Conservation (phyloP, 1,284 basidiomycete genomes). For the Gymnopus androsaceus region DNA sequence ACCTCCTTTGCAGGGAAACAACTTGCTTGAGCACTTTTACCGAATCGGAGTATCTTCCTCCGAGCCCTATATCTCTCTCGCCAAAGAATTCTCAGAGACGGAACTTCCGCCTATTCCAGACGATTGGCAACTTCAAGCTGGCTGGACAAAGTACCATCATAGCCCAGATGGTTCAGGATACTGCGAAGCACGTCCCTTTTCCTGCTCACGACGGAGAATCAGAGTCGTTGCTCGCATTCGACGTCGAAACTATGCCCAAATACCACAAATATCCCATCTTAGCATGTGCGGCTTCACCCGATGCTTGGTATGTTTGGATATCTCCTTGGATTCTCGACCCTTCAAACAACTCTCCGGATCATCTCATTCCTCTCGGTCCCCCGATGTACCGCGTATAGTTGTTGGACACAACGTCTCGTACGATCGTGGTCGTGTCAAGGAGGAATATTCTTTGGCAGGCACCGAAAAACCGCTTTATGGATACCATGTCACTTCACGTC, state of each 20-base stretch:
- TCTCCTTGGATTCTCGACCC: conserved; percentile 86
- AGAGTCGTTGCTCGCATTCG: conserved; percentile 84
- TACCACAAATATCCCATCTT: conserved; percentile 85
- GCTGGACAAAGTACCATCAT: conserved; percentile 89
- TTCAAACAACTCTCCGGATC: conserved; percentile 62
- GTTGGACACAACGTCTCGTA: conserved; percentile 97
- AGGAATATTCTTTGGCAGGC: conserved; percentile 80
- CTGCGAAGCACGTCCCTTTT: conserved; percentile 59
- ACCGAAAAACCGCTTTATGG: conserved; percentile 85
- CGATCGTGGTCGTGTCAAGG: conserved; percentile 81
- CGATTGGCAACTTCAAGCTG: conserved; percentile 74
- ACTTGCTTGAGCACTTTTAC: conserved; percentile 90
- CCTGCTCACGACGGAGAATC: conserved; percentile 61
- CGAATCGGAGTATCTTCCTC: conserved; percentile 73
- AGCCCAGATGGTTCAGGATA: conserved; percentile 66
- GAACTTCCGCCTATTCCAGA: conserved; percentile 68
- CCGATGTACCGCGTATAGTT: conserved; percentile 61
- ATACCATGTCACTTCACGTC: conserved; percentile 95
- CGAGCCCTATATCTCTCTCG: conserved; percentile 82
- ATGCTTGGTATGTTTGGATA: conserved; percentile 96
- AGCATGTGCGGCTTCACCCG: conserved; percentile 83
- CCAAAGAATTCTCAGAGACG: conserved; percentile 60
- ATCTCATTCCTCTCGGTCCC: conserved; percentile 77
- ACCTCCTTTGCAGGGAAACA: conserved; percentile 81
- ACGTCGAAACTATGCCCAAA: conserved; percentile 92